Conservation (phyloP, 2,329 filamentous ascomycete genomes). For the Byssochlamys sp. region DNA sequence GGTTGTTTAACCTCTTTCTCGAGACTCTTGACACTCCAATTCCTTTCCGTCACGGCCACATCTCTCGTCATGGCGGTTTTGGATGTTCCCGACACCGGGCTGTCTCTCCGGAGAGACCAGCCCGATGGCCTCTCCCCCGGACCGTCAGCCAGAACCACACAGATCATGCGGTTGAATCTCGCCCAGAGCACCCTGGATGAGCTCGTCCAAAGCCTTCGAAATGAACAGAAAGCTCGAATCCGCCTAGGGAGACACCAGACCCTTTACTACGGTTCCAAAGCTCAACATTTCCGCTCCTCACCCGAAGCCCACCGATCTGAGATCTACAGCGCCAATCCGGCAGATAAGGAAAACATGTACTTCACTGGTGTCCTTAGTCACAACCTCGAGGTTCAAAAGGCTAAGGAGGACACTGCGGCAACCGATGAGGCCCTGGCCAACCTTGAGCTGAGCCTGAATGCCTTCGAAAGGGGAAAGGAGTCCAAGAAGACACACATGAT, state of each 20-base stretch:
- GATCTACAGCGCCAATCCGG: conserved; percentile 42
- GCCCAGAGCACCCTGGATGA: conserved; percentile 37
- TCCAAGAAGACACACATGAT: conserved; percentile 44
- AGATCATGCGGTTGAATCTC: conserved; percentile 40
- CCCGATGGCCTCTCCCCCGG: conserved; percentile 16
- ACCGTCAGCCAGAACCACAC: conserved; percentile 23
- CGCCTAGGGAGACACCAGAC: conserved; percentile 43
- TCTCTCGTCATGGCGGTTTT: conserved; percentile 24
- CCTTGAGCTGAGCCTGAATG: conserved; percentile 50
- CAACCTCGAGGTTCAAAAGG: conserved; percentile 46
- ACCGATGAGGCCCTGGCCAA: conserved; percentile 52
- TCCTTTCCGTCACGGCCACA: conserved; percentile 4
- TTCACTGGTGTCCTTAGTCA: conserved; percentile 51
- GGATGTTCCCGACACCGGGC: conserved; percentile 28
- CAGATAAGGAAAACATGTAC: conserved; percentile 39
- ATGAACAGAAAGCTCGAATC: conserved; percentile 35
- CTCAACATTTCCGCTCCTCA: conserved; percentile 44
- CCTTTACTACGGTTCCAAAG: conserved; percentile 50
- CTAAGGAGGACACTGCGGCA: conserved; percentile 45
- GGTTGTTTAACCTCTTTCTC: not conserved
- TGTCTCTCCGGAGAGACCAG: conserved; percentile 29
- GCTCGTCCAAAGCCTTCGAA: conserved; percentile 34
- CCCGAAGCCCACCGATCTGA: conserved; percentile 48
- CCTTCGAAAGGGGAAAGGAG: conserved; percentile 51
- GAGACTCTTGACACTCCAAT: conserved; percentile 10